Evolutionary conservation across 768 basidiomycete species (phyloP), one percentile per base, ranked within the genome.

Genomic region (Psilocybe azurescens): DNA sequence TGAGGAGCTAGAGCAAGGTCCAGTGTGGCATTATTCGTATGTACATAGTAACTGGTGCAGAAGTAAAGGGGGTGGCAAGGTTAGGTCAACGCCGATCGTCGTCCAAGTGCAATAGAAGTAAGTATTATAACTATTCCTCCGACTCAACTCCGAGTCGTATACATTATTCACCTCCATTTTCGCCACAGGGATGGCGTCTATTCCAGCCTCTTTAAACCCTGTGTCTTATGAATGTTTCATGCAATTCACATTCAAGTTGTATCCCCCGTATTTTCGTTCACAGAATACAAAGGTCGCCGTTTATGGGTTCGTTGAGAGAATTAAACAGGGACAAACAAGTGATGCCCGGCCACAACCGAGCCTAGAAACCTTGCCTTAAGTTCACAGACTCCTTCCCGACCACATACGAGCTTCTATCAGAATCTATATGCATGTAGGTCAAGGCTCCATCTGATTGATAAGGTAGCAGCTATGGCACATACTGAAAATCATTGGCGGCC

Each of bases 371-470:
- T 53, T 53, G 33, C 33, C 14, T 53, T 18, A 32, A n/a, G 16
- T 53, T 53, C 52, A 33, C 51, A 52, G 51, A 28, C 51, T 52
- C 52, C 52, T 53, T 53, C 52, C 52, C 52, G 33, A 53, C 52
- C 32, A 53, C 52, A 53, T 9, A 53, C 41, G 36, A 30, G 30
- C 51, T 52, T 52, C 51, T 30, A 52, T 32, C 16, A 33, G 16
- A 44, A n/a, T 20, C 52, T 53, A 53, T 36, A 36, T 53, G 41
- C 7, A 32, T 33, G 52, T 53, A 18, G 8, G n/a, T 32, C 48
- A 50, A 50, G 48, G 48, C 48, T 33, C 30, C 51, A 33, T 52
- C 29, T 52, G 51, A 52, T 52, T 33, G 29, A 52, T 52, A 52
- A 52, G 51, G 51, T 52, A 28, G 41, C 41, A 16, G 8, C 41